These are phyloP conservation scores for Hyphopichia pseudoburtonii DNA, from an alignment of 1,139 yeast genomes.

Conservation along the genomic window DNA sequence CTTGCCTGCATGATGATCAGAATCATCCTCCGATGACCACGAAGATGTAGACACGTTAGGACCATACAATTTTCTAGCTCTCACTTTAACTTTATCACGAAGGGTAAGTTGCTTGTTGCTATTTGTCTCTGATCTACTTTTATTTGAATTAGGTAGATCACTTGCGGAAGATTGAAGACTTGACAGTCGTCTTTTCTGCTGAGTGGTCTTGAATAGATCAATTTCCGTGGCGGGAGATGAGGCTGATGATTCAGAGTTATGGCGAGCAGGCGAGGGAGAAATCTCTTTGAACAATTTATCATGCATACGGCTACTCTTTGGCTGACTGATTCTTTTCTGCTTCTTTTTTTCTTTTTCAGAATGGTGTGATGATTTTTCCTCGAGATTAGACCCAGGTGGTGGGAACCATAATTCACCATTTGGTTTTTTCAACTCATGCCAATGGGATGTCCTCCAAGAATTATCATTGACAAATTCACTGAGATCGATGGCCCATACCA, in stretches of 20 bases:
- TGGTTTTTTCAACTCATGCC: slow-evolving; percentile 57
- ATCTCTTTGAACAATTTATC: slow-evolving; percentile 29
- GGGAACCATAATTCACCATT: slow-evolving; percentile 65
- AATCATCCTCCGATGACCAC: slow-evolving; percentile 4
- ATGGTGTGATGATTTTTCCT: slow-evolving; percentile 2
- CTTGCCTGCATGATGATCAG: neutral
- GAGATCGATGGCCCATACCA: slow-evolving; percentile 67
- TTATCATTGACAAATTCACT: slow-evolving; percentile 62
- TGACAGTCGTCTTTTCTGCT: slow-evolving; percentile 1
- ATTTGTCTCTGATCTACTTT: neutral
- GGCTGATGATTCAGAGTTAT: slow-evolving; percentile 4
- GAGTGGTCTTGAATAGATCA: no score
- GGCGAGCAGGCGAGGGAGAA: neutral
- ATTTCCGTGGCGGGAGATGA: neutral
- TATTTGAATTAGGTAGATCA: neutral
- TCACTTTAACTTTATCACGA: slow-evolving; percentile 1
- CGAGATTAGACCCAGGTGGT: neutral
- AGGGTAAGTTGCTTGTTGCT: neutral
- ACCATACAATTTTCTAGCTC: slow-evolving; percentile 3
- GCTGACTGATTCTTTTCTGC: slow-evolving; percentile 6
- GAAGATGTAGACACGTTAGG: slow-evolving; percentile 1
- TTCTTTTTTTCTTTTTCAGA: neutral
- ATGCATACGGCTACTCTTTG: slow-evolving; percentile 20
- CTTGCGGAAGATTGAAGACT: slow-evolving; percentile 2
- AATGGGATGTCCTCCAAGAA: slow-evolving; percentile 66